Evolutionary conservation across 1,284 basidiomycete genomes (phyloP).

Genomic region (Trichosporon coremiiforme): DNA sequence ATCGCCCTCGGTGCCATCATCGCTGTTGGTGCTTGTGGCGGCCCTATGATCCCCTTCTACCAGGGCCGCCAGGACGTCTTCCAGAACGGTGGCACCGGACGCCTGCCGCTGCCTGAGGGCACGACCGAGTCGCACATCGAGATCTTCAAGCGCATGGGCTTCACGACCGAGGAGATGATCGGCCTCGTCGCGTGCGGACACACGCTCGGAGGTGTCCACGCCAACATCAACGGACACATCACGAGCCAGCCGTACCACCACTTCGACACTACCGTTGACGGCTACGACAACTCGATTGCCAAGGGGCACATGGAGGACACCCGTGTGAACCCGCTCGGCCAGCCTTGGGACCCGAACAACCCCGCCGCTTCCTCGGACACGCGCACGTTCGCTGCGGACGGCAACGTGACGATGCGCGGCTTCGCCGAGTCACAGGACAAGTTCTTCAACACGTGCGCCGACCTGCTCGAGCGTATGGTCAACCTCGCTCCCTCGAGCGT

Average conservation of each 20-base stretch:
- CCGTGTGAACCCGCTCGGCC: slow-evolving; percentile 27
- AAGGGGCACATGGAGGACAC: slow-evolving; percentile 24
- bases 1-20: slow-evolving; percentile 27
- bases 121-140: slow-evolving; percentile 28
- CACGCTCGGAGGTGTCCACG: slow-evolving; percentile 33
- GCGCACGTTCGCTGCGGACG: slow-evolving; percentile 26
- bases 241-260: slow-evolving; percentile 16
- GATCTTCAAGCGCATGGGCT: slow-evolving; percentile 35
- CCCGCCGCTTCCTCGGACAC: slow-evolving; percentile 26
- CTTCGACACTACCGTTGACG: slow-evolving; percentile 24
- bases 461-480: slow-evolving; percentile 24
- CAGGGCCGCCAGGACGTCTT: slow-evolving; percentile 25
- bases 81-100: slow-evolving; percentile 21
- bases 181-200: slow-evolving; percentile 32
- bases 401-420: slow-evolving; percentile 29
- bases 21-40: slow-evolving; percentile 28
- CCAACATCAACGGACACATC: slow-evolving; percentile 24
- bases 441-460: slow-evolving; percentile 26
- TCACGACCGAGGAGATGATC: slow-evolving; percentile 29
- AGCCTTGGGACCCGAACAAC: slow-evolving; percentile 24
- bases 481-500: slow-evolving; percentile 29
- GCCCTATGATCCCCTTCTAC: slow-evolving; percentile 26
- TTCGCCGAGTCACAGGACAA: slow-evolving; percentile 22
- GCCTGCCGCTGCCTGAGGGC: slow-evolving; percentile 27
- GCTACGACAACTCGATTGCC: slow-evolving; percentile 31